These are phyloP conservation scores for Euphrasia arctica DNA, from an alignment of 305 asterid species.

Conservation along the genomic window DNA sequence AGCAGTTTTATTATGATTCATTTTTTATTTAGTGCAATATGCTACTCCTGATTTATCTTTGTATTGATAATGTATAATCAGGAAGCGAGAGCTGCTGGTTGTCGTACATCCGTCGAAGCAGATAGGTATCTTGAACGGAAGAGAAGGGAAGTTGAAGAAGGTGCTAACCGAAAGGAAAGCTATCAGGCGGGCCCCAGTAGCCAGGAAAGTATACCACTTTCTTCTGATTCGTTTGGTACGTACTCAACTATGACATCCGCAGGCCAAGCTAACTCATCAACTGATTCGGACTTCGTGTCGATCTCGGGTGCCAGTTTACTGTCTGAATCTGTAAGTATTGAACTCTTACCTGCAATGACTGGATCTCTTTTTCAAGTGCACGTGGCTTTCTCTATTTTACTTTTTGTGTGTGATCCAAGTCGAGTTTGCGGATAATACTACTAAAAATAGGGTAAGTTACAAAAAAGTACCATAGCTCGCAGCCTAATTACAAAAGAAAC, in stretches of 20 bases:
- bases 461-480: no score
- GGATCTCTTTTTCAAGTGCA: neutral
- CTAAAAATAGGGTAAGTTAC: no score
- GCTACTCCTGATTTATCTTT: neutral
- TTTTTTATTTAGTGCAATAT: neutral
- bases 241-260: slow-evolving; percentile 47
- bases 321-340: slow-evolving; percentile 60
- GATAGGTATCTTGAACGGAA: slow-evolving; percentile 62
- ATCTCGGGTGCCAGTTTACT: slow-evolving; percentile 46
- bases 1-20: neutral
- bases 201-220: slow-evolving; percentile 46
- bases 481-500: no score
- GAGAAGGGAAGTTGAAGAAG: slow-evolving; percentile 55
- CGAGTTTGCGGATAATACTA: no score
- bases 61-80: slow-evolving; percentile 29
- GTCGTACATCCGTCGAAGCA: slow-evolving; percentile 68
- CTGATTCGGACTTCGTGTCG: slow-evolving; percentile 42
- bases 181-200: slow-evolving; percentile 56
- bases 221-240: slow-evolving; percentile 59
- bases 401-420: no score
- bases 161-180: slow-evolving; percentile 45
- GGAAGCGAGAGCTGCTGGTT: slow-evolving; percentile 86
- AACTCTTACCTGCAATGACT: neutral
- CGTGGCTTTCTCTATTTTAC: no score
- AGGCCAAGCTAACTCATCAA: slow-evolving; percentile 46